phyloP scores from a whole-genome alignment of 352 stramenopile genomes.

The Phytophthora melonis region DNA sequence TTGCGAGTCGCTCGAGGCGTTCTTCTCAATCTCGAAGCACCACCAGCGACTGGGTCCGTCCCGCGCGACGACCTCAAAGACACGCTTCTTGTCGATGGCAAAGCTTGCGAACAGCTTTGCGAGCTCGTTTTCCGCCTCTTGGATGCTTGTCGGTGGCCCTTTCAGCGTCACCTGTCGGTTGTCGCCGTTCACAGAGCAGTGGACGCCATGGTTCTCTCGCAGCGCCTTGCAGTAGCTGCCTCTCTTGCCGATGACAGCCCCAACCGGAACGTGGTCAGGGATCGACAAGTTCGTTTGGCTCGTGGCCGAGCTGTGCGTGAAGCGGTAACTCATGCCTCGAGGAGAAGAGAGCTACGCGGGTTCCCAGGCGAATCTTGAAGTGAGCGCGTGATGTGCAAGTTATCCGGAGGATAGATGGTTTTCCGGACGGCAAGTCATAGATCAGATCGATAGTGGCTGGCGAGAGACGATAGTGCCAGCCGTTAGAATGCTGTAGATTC shows the following conservation, averaged over 20 bases:
- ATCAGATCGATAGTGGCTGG: no score
- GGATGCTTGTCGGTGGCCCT: conserved; percentile 19
- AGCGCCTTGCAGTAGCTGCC: conserved; percentile 49
- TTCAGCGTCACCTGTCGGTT: conserved; percentile 43
- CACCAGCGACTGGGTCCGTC: conserved; percentile 35
- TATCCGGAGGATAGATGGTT: no score
- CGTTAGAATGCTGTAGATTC: no score
- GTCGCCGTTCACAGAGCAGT: conserved; percentile 34
- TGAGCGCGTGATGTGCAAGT: conserved; percentile 1
- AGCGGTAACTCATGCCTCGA: conserved; percentile 21
- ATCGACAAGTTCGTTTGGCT: conserved; percentile 38
- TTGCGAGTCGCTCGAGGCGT: conserved; percentile 17
- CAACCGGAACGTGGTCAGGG: conserved; percentile 44
- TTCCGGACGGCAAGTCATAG: no score
- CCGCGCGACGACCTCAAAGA: conserved; percentile 39
- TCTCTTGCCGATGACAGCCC: conserved; percentile 52
- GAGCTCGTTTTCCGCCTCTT: conserved; percentile 36
- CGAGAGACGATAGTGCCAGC: no score
- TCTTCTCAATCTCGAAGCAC: conserved; percentile 37
- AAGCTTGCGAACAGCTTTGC: conserved; percentile 35
- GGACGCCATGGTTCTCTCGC: conserved; percentile 35
- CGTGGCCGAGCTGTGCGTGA: not conserved
- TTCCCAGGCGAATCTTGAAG: conserved; percentile 7
- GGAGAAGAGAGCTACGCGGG: not conserved
- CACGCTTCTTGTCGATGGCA: conserved; percentile 14